Evolutionary conservation across 345 rosid genomes (phyloP), one percentile per base, ranked within the genome.

Genomic region (Populus simonii): DNA sequence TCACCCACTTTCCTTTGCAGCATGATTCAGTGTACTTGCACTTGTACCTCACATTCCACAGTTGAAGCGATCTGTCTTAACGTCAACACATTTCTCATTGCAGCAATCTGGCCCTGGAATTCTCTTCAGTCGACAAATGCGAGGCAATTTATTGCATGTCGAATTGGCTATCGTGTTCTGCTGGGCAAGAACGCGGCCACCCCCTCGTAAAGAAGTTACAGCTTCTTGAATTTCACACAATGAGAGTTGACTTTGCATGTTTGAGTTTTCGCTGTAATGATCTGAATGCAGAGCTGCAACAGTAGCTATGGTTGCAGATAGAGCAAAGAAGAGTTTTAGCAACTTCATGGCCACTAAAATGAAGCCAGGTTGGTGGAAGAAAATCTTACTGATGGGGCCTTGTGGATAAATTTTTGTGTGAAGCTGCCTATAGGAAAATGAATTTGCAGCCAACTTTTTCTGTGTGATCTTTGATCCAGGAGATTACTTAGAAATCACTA

Each of bases 91-190:
- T 53, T 73, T 73, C 51, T 69, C 81, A 67, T 70, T 80, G 81
- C 86, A 86, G 68, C 89, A 86, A 31, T 83, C 70, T 1, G 87
- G 87, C 31, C 86, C 81, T 0, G 71, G 55, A 23, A 84, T 84
- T n/a, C 80, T 71, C 82, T 80, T 41, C 47, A 29, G 68, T 2
- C 84, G 67, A 61, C 87, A 84, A 47, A 80, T 59, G 1, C 70
- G 68, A 1, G 85, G 89, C 67, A 31, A 57, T 29, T 68, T 68
- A 67, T 69, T n/a, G 10, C 79, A 39, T 68, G 53, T 69, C 67
- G 55, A 16, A 13, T 20, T 31, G 4, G 25, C n/a, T 20, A 57
- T 15, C 20, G 11, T 17, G 38, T 12, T 70, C 51, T 41, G 8
- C 25, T 22, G 12, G n/a, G 39, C 68, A 3, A 31, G 22, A 33